Conservation (phyloP, 164 flowering plant genomes). For the Dillenia suffruticosa region DNA sequence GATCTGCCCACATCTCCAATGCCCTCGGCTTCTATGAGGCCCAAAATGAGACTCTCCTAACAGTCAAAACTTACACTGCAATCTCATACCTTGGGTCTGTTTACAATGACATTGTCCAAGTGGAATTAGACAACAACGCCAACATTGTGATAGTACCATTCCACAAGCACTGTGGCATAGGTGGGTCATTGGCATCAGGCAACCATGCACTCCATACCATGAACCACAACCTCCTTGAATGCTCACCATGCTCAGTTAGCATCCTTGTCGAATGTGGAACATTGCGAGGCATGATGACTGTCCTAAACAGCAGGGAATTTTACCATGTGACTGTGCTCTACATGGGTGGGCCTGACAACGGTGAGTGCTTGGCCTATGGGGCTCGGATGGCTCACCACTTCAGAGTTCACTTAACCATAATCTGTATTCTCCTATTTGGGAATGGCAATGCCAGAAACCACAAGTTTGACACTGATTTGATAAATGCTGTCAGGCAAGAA, state of each 20-base stretch:
- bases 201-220: neutral
- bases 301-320: neutral
- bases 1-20: constrained; percentile 20
- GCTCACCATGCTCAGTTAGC: neutral
- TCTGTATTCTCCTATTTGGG: constrained; percentile 3
- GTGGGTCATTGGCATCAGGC: constrained; percentile 15
- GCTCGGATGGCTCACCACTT: constrained; percentile 10
- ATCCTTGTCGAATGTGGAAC: neutral
- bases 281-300: neutral
- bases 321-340: neutral
- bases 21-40: constrained; percentile 33
- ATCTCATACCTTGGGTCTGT: constrained; percentile 30
- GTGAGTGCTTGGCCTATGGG: neutral
- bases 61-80: constrained; percentile 30
- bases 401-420: neutral
- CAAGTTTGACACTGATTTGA: constrained; percentile 17
- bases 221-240: neutral
- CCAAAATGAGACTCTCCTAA: constrained; percentile 14
- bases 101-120: constrained; percentile 43
- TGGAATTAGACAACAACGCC: constrained; percentile 32
- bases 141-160: constrained; percentile 49
- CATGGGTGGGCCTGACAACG: neutral
- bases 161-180: constrained; percentile 39
- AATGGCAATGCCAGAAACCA: constrained; percentile 7
- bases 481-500: constrained; percentile 14